Base-by-base conservation (phyloP, 352 stramenopile genomes). In the Phytophthora colocasiae region DNA sequence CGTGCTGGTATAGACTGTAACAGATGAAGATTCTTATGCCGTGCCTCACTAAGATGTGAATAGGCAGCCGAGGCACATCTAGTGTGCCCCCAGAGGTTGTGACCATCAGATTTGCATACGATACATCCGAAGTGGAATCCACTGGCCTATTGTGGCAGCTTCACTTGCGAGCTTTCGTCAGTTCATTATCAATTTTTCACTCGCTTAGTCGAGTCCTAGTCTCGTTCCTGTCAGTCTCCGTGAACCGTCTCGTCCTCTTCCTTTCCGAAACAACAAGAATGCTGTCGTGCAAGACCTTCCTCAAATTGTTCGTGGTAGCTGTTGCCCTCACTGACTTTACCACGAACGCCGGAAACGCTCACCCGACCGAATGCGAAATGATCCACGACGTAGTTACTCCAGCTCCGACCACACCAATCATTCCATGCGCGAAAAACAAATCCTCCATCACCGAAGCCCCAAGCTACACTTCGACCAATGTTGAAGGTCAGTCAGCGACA, bases 261-360 rank as follows among this genome's bases (percentile, higher is more conserved):
- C 54, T 44, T 22, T 47, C 15, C 11, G 45, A 46, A 61, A 63
- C 43, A 45, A 55, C 48, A 61, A 72, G 8, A 51, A 73, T 73
- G 64, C 45, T 73, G 17, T 73, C 64, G 17, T 64, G 58, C 51
- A 73, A 73, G 32, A 69, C 53, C 5, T 73, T 73, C 46, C 44
- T 73, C 22, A 44, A 49, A 29, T 36, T 71, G 17, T 67, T 71
- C 24, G 44, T 49, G 8, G 63, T 71, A 11, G 63, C 63, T 32
- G 36, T 71, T 9, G 57, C 63, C 7, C 57, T 71, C n/a, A 54
- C 57, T 15, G n/a, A 58, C 22, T 71, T 63, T 38, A 60, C 63
- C 1, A 49, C 56, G 15, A 12, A 59, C 45, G 57, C 63, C 3
- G 40, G 46, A 3, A 27, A 12, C 9, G 22, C 32, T 1, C 51